Evolutionary conservation across 768 basidiomycete species (phyloP), one percentile per base, ranked within the genome.

Genomic region (Aureoboletus auriporus): DNA sequence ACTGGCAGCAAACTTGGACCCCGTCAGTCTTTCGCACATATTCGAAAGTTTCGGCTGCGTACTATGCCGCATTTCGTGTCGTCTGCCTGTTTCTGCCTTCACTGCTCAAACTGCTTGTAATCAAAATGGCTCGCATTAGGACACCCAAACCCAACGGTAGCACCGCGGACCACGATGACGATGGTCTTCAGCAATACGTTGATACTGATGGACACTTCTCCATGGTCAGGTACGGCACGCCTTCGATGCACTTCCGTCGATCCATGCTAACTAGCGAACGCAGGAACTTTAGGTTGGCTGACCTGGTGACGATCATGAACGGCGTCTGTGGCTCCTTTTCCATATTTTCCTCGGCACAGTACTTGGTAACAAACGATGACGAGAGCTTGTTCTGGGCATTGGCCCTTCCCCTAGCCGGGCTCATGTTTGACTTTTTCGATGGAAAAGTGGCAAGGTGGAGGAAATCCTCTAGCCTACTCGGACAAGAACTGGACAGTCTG

Each of bases 361-460:
- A 94, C 75, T 80, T 97, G 57, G 48, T 84, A 37, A 84, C 85
- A 20, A 81, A 86, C 52, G 87, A 94, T 63, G 77, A 79, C 52
- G 81, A 82, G 59, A 84, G 86, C 69, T 73, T 96, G 51, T 86
- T 87, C 84, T 80, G 81, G 47, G 96, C 93, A n/a, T 82, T 94
- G 52, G 71, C 77, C 36, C 84, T 92, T 57, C 96, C 96, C 13
- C 73, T 97, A 42, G 89, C 89, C 17, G 96, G 96, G 30, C 84
- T 98, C 60, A 85, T 95, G 76, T 99, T 99, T 71, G 96, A 99
- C 70, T 93, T 95, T 60, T 72, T 98, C 43, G 96, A 99, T 64
- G 96, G 96, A 41, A 97, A 96, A 70, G 91, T 99, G 13, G 96
- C 96, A 17, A 76, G 96, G 57, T 97, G 94, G 96, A 83, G 91